These are phyloP conservation scores for Arabis alpina DNA, from an alignment of 345 rosid species.

Conservation along the genomic window DNA sequence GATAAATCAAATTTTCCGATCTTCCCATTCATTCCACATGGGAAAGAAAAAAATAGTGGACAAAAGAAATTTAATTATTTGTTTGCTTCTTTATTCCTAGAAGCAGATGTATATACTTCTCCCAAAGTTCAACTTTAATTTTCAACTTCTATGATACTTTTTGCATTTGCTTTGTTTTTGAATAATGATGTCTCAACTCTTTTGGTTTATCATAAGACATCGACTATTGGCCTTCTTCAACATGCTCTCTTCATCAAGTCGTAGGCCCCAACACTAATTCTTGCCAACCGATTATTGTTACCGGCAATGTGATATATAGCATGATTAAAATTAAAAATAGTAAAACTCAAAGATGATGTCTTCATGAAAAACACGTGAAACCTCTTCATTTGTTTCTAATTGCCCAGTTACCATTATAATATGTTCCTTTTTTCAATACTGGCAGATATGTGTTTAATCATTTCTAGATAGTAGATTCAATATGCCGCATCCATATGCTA, in stretches of 20 bases:
- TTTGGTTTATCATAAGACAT: constrained; percentile 17
- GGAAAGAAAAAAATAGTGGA: too few relatives aligned
- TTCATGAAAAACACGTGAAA: not conserved
- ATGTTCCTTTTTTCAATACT: not conserved
- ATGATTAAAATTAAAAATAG: not conserved
- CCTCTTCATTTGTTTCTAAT: not conserved
- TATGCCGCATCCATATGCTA: too few relatives aligned
- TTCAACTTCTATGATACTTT: constrained; percentile 1
- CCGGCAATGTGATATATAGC: constrained; percentile 1
- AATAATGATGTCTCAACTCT: constrained; percentile 29
- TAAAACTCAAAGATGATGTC: not conserved
- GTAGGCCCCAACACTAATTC: constrained; percentile 37
- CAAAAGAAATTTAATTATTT: too few relatives aligned
- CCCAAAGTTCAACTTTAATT: too few relatives aligned
- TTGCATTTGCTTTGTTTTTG: constrained; percentile 10
- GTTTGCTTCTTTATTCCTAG: too few relatives aligned
- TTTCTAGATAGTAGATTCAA: too few relatives aligned
- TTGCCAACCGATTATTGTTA: constrained; percentile 18
- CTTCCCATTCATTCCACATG: too few relatives aligned
- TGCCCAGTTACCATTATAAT: not conserved
- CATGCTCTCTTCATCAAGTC: constrained; percentile 19
- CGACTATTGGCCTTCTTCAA: constrained; percentile 18
- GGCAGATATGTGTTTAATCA: too few relatives aligned
- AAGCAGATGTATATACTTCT: too few relatives aligned
- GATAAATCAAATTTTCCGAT: too few relatives aligned